phyloP scores from a whole-genome alignment of 1,284 basidiomycete species.

The Meripilus lineatus region DNA sequence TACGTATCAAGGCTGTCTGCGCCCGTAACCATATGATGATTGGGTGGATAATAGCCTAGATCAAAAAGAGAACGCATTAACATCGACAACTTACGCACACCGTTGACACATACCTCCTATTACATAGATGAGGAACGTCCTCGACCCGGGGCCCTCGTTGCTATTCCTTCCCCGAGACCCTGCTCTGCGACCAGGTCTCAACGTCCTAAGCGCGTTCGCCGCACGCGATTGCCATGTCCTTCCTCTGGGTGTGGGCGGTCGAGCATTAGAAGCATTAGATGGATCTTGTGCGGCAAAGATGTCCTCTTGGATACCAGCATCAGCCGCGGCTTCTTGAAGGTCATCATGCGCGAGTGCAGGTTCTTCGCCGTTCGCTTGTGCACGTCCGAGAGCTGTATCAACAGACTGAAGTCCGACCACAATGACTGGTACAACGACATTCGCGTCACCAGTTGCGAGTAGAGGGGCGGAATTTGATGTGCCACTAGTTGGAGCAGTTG shows the following conservation, averaged over 20 bases:
- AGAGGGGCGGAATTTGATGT: conserved; percentile 10
- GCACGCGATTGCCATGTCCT: conserved; percentile 31
- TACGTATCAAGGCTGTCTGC: conserved; percentile 73
- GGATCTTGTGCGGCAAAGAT: not conserved
- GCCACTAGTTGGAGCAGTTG: conserved; percentile 7
- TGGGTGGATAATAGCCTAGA: conserved; percentile 79
- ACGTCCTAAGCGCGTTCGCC: conserved; percentile 51
- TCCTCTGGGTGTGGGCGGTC: conserved; percentile 18
- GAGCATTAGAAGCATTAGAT: not conserved
- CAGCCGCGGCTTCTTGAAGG: not conserved
- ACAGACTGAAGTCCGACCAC: conserved; percentile 77
- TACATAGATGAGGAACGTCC: conserved; percentile 79
- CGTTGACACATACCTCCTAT: conserved; percentile 53
- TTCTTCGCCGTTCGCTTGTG: conserved; percentile 9
- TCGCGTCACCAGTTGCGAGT: conserved; percentile 20
- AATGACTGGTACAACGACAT: conserved; percentile 70
- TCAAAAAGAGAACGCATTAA: not conserved
- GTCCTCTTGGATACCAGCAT: not conserved
- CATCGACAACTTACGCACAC: not conserved
- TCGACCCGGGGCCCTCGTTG: conserved; percentile 42
- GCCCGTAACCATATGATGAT: conserved; percentile 79
- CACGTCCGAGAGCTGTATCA: conserved; percentile 35
- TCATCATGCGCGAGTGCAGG: conserved; percentile 5
- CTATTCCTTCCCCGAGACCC: conserved; percentile 19
- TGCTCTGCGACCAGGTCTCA: conserved; percentile 40